Evolutionary conservation across 805 yeast genomes (phyloP).

Genomic region (Metschnikowia gelsemii): DNA sequence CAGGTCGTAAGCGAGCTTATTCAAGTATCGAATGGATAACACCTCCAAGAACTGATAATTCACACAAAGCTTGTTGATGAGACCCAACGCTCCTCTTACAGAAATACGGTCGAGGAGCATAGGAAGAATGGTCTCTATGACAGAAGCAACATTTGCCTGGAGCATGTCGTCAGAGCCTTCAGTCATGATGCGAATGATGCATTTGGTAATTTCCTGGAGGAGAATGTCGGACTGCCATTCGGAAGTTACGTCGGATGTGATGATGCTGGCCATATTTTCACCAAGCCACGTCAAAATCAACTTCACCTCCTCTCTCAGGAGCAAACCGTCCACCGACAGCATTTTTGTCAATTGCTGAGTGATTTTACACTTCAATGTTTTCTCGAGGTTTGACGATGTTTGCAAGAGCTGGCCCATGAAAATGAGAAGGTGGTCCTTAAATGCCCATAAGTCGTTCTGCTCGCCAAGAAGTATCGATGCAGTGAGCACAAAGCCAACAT

Average conservation of each 20-base stretch:
- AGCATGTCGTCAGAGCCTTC: conserved; percentile 13
- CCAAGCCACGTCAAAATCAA: conserved; percentile 64
- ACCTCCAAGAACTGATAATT: conserved; percentile 46
- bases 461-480: conserved; percentile 31
- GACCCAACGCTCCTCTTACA: conserved; percentile 28
- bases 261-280: conserved; percentile 46
- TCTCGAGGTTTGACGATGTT: conserved; percentile 65
- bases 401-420: conserved; percentile 68
- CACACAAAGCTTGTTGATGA: conserved; percentile 35
- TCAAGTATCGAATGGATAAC: conserved; percentile 43
- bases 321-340: conserved; percentile 47
- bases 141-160: conserved; percentile 31
- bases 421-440: conserved; percentile 67
- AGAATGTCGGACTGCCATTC: conserved; percentile 47
- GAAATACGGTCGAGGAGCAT: conserved; percentile 29
- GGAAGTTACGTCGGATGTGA: conserved; percentile 34
- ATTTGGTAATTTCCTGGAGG: conserved; percentile 51
- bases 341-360: conserved; percentile 62
- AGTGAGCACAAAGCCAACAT: conserved; percentile 57
- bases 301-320: conserved; percentile 55
- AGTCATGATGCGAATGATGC: conserved; percentile 50
- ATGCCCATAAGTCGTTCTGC: conserved; percentile 41
- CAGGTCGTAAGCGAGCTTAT: conserved; percentile 31
- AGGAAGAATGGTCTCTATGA: conserved; percentile 40
- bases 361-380: conserved; percentile 65